Conservation (phyloP, 306 rosid genomes). For the Citrullus colocynthis region DNA sequence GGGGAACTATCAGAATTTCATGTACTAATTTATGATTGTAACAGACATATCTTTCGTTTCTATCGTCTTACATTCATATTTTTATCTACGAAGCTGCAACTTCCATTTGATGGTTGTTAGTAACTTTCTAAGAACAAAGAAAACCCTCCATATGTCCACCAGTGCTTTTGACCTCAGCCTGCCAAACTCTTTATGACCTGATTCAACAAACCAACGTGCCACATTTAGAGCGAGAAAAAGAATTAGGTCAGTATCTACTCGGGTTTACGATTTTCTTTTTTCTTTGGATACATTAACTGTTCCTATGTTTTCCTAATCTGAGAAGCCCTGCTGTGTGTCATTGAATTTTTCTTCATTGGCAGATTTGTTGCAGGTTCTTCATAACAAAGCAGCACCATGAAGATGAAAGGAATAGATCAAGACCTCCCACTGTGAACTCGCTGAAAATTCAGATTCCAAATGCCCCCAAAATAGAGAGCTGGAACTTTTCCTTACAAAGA, state of each 20-base stretch:
- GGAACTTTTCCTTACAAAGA: neutral
- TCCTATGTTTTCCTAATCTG: neutral
- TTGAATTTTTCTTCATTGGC: neutral
- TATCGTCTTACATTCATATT: neutral
- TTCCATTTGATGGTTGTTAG: neutral
- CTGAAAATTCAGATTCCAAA: neutral
- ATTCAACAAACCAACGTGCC: neutral
- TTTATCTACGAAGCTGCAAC: neutral
- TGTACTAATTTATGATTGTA: neutral
- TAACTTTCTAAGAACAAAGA: no score
- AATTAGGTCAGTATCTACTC: neutral
- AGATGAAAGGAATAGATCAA: neutral
- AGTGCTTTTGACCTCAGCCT: neutral
- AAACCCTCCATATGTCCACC: neutral
- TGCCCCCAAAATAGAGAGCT: neutral
- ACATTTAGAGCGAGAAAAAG: neutral
- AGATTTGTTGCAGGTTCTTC: neutral
- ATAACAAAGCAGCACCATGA: neutral
- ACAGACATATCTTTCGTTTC: neutral
- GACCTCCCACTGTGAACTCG: neutral
- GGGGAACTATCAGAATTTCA: neutral
- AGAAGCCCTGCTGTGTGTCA: neutral
- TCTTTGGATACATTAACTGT: neutral
- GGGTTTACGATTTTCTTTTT: neutral
- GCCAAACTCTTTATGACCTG: neutral